Evolutionary conservation across 306 rosid genomes (phyloP), one percentile per base, ranked within the genome.

Genomic region (Macrotyloma uniflorum): DNA sequence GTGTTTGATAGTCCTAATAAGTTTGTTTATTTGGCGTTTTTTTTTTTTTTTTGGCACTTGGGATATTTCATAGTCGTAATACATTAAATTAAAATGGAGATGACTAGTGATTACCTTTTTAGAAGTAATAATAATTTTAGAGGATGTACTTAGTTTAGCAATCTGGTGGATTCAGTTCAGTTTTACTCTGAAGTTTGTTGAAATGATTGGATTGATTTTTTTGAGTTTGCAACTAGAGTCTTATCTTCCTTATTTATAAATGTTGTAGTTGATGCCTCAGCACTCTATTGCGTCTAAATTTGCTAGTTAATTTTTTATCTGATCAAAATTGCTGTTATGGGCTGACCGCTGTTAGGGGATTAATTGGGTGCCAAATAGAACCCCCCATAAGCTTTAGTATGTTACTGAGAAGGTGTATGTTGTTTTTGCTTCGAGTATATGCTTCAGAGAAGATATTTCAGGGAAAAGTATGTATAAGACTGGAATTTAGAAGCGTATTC

Each of bases 11-110:
- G 63, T 73, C 64, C 24, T 36, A 36, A 8, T 64, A 30, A 42
- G 42, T 36, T 36, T 36, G 42, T 36, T 36, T 36, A 36, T 36
- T 36, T 8, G 1, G 42, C 8, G 11, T 36, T 40, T 40, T 40
- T 2, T 40, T 40, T 40, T 40, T 11, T 9, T n/a, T n/a, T n/a
- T n/a, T n/a, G n/a, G 45, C 45, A 10, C 13, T 40, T 40, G 45
- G 13, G 45, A 11, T 40, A 11, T 40, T 40, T 40, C 14, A 9
- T 10, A 36, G 45, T 40, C 45, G 4, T 10, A 40, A 8, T 63
- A 35, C 42, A 63, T 58, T 66, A 81, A 86, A 74, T 80, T 81
- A 78, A 70, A 47, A 70, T 61, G 26, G 24, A 64, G 20, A 36
- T 65, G 58, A 36, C 36, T 76, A 1, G 6, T 22, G 18, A 45